Evolutionary conservation across 225 moss, liverwort and hornwort species (phyloP), one percentile per base, ranked within the genome.

Genomic region (Pseudoscleropodium purum): DNA sequence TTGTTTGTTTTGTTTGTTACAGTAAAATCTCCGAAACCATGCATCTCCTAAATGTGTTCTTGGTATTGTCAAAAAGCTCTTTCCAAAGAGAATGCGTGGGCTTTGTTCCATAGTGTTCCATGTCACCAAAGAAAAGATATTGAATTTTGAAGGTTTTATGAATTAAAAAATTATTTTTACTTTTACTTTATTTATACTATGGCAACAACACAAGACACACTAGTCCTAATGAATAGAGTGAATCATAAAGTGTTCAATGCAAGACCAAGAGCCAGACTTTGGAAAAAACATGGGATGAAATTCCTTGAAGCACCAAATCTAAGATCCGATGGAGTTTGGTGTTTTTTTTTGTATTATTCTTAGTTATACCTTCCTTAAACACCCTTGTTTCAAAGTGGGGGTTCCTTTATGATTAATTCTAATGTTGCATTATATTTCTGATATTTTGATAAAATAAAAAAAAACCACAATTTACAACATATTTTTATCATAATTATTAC

Each of bases 191-290:
- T 56, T 56, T 56, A 56, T 18, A 52, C 16, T 56, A 1, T 56
- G 56, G 7, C 18, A 56, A 56, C 18, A 20, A 8, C 8, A 57
- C 5, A 57, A 20, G 57, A 7, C 2, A 8, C 57, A 20, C 19
- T 57, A 20, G 7, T 57, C 20, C 8, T 57, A 57, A 72, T 73
- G 5, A 43, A 29, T 9, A 43, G 9, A 43, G 16, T 15, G 43
- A 16, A 43, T 15, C 0, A 1, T 29, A 43, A 73, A 73, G 43
- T 27, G 0, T 43, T 3, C 27, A 43, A 43, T 27, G 27, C 1
- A 5, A 0, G 27, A 43, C 8, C 2, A 1, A 0, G 6, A 73
- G 16, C 26, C 5, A 18, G 54, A 54, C 13, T 8, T 54, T 54
- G 54, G 15, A 4, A 70, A 73, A 43, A 73, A 73, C 3, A 16